Conservation (phyloP, 139 green algal genomes). For the Ulvella scutata region DNA sequence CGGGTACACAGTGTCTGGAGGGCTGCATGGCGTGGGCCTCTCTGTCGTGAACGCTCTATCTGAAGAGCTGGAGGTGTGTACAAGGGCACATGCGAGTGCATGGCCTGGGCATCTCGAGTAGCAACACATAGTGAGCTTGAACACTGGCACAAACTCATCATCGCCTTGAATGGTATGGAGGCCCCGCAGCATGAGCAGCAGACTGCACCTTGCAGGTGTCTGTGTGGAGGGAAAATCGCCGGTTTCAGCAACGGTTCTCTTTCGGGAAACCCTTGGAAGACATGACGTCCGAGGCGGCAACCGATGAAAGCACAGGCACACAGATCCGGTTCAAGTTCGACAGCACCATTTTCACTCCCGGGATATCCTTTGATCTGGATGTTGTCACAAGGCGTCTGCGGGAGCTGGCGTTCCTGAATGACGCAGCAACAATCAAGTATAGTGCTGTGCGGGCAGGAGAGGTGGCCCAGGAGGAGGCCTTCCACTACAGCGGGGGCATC, state of each 20-base stretch:
- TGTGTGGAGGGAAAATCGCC: neutral
- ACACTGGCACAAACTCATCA: too few species aligned
- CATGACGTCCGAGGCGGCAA: neutral
- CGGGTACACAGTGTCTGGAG: constrained; percentile 73
- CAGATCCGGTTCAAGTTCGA: constrained; percentile 78
- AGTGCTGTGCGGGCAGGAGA: neutral
- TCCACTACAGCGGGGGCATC: constrained; percentile 60
- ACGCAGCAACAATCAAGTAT: constrained; percentile 41
- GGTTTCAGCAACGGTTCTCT: neutral
- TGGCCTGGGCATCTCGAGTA: too few species aligned
- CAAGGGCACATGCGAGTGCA: too few species aligned
- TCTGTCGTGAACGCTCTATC: constrained; percentile 93
- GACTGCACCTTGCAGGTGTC: neutral
- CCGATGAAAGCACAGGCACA: constrained; percentile 21
- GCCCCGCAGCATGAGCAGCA: neutral
- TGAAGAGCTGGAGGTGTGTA: constrained; percentile 46
- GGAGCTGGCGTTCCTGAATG: constrained; percentile 95
- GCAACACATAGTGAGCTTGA: too few species aligned
- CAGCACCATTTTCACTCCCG: constrained; percentile 45
- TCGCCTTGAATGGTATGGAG: too few species aligned
- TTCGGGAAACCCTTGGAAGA: neutral
- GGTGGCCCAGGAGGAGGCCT: constrained; percentile 30
- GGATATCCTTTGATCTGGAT: constrained; percentile 52
- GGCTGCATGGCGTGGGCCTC: constrained; percentile 92
- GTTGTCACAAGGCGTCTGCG: constrained; percentile 64